These are phyloP conservation scores for Bothriochloa decipiens DNA, from an alignment of 176 grass and related monocot species.

Conservation along the genomic window DNA sequence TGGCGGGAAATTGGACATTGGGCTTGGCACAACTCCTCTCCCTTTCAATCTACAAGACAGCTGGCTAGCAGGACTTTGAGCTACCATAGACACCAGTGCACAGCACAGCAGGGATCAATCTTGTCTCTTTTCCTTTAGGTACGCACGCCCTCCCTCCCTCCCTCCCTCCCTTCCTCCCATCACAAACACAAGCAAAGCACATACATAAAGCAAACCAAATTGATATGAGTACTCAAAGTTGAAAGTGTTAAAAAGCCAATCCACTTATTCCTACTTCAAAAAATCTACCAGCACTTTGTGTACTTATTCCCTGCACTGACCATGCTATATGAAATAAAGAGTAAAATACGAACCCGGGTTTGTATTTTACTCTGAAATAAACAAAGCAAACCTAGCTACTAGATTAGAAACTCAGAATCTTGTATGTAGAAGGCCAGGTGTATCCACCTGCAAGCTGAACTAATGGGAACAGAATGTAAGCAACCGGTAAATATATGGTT, in stretches of 20 bases:
- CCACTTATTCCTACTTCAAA: constrained; percentile 7
- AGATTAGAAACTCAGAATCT: neutral
- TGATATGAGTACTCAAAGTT: neutral
- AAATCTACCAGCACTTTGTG: neutral
- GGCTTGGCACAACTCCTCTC: neutral
- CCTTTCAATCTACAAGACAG: neutral
- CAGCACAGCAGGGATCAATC: constrained; percentile 5
- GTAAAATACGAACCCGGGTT: too few relatives aligned
- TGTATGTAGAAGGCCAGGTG: neutral
- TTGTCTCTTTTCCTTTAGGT: neutral
- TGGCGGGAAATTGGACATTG: neutral
- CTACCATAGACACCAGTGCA: neutral
- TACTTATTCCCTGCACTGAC: neutral
- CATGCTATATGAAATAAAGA: too few relatives aligned
- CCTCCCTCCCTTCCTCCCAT: neutral
- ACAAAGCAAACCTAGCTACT: neutral
- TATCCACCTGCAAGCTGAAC: neutral
- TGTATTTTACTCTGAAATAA: too few relatives aligned
- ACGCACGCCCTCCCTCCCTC: too few relatives aligned
- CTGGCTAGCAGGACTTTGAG: neutral
- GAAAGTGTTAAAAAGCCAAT: neutral
- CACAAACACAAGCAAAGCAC: neutral
- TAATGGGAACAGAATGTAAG: neutral
- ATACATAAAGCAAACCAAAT: neutral
- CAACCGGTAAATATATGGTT: neutral